These are phyloP conservation scores for Podaxis mareebaensis DNA, from an alignment of 768 basidiomycete species.

Conservation along the genomic window DNA sequence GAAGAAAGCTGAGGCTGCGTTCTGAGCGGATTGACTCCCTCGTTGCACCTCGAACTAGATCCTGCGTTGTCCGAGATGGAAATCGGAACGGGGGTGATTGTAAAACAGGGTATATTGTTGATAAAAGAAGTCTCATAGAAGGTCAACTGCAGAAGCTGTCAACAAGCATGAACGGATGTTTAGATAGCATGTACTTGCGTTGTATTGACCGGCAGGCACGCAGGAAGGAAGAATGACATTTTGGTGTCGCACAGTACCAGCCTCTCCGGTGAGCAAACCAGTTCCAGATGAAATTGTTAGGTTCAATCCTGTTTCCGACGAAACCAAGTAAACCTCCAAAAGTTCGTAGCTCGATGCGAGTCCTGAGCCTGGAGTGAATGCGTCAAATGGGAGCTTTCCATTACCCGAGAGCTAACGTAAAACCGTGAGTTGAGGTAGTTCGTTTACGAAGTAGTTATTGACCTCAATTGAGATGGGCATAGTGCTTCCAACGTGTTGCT, in stretches of 20 bases:
- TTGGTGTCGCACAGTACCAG: constrained; percentile 41
- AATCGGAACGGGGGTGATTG: constrained; percentile 42
- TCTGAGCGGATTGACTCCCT: constrained; percentile 24
- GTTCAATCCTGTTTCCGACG: constrained; percentile 36
- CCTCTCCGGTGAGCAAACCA: constrained; percentile 36
- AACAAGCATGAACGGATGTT: not conserved
- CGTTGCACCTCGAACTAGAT: constrained; percentile 24
- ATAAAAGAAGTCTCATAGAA: constrained; percentile 44
- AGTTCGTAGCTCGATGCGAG: constrained; percentile 36
- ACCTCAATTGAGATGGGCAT: constrained; percentile 31
- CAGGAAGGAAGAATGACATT: constrained; percentile 43
- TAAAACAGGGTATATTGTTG: constrained; percentile 32
- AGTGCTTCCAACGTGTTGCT: constrained; percentile 27
- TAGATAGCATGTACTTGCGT: constrained; percentile 30
- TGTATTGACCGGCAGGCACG: constrained; percentile 39
- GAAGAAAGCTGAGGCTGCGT: constrained; percentile 32
- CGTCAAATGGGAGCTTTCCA: constrained; percentile 38
- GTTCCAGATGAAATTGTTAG: constrained; percentile 39
- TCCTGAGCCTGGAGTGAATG: constrained; percentile 34
- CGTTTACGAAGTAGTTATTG: constrained; percentile 1
- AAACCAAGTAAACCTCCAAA: constrained; percentile 46
- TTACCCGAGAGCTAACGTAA: constrained; percentile 40
- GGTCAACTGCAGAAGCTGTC: constrained; percentile 34
- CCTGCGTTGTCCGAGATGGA: constrained; percentile 31
- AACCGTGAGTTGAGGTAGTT: not conserved